Conservation (phyloP, 164 flowering plant species). For the Santalum album region DNA sequence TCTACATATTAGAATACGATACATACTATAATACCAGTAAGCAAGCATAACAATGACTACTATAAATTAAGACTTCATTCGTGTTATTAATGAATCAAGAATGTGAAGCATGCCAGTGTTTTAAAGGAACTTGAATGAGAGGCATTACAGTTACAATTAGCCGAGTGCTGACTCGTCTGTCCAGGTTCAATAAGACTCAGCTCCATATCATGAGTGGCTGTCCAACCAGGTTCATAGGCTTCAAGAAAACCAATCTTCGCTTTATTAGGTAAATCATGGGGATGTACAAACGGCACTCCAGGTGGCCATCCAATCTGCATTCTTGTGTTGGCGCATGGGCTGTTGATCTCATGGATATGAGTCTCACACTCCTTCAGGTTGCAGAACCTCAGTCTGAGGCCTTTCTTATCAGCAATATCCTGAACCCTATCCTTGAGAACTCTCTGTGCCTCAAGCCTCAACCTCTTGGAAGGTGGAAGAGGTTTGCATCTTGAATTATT, state of each 20-base stretch:
- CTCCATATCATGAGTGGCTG: slow-evolving; percentile 82
- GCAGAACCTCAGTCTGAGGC: slow-evolving; percentile 87
- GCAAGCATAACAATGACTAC: too few species aligned
- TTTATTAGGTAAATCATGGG: slow-evolving; percentile 95
- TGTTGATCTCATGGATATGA: slow-evolving; percentile 66
- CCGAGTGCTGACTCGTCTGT: slow-evolving; percentile 51
- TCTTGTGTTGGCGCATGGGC: slow-evolving; percentile 75
- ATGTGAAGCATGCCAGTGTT: too few species aligned
- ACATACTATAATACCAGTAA: too few species aligned
- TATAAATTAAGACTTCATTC: too few species aligned
- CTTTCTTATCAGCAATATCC: slow-evolving; percentile 97
- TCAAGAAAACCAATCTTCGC: slow-evolving; percentile 94
- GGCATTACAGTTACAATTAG: slow-evolving; percentile 36
- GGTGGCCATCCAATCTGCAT: slow-evolving; percentile 97
- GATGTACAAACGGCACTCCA: slow-evolving; percentile 98
- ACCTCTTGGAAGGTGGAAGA: slow-evolving; percentile 92
- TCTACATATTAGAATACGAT: too few species aligned
- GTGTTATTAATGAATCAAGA: too few species aligned
- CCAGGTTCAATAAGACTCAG: slow-evolving; percentile 56
- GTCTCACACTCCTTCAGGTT: slow-evolving; percentile 85
- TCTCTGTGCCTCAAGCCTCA: slow-evolving; percentile 89
- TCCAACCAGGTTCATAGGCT: slow-evolving; percentile 98
- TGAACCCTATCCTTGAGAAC: slow-evolving; percentile 94
- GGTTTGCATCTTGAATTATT: slow-evolving; percentile 67
- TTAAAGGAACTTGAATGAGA: slow-evolving; percentile 13